A percentile compares a stretch with the other conserved stretches of the same genome.
Evolutionary conservation across 2,329 filamentous ascomycete genomes (phyloP).

Genomic region (Amylocarpus encephaloides): DNA sequence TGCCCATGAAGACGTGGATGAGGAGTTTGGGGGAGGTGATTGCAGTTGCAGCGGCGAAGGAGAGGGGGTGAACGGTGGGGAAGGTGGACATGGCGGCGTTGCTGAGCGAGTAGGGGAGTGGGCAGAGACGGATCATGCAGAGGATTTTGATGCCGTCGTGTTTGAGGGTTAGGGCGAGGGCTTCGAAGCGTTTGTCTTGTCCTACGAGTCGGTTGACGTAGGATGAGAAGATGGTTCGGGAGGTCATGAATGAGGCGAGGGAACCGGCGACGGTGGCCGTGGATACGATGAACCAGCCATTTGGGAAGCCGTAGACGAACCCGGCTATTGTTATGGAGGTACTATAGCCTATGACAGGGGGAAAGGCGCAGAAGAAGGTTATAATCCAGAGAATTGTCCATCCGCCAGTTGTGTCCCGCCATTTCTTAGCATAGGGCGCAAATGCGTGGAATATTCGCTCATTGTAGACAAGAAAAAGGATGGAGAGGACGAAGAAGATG

Average conservation of each 20-base stretch:
- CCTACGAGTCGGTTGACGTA: constrained; percentile 79
- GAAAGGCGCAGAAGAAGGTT: constrained; percentile 62
- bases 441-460: constrained; percentile 73
- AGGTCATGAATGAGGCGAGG: constrained; percentile 71
- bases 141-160: constrained; percentile 85
- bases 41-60: constrained; percentile 77
- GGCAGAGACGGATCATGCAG: constrained; percentile 87
- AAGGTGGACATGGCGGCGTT: constrained; percentile 95
- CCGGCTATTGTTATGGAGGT: constrained; percentile 61
- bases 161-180: constrained; percentile 79
- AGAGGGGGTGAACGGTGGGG: constrained; percentile 70
- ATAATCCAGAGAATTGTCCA: constrained; percentile 61
- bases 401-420: constrained; percentile 67
- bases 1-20: constrained; percentile 88
- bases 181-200: constrained; percentile 79
- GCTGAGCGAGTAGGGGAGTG: constrained; percentile 83
- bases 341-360: constrained; percentile 65
- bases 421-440: constrained; percentile 65
- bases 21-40: constrained; percentile 79
- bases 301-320: constrained; percentile 65
- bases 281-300: constrained; percentile 67
- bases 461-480: constrained; percentile 72
- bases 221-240: constrained; percentile 67
- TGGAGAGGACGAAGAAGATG: constrained; percentile 43
- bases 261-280: constrained; percentile 73